phyloP scores from a whole-genome alignment of 306 rosid species.

The Trichosanthes truncata region DNA sequence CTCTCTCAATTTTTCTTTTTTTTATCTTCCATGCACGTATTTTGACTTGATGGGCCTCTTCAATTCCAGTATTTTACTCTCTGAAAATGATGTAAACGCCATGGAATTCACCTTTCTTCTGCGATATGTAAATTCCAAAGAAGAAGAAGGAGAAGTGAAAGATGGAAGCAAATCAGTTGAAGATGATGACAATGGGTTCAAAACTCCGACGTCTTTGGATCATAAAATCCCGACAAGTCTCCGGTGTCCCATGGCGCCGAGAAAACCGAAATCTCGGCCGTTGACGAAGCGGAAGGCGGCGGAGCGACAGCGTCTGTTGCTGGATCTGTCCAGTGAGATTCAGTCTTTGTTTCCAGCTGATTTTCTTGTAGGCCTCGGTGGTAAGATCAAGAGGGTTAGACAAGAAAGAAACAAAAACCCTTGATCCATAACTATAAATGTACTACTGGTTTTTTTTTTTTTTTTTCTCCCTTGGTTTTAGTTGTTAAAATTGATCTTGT shows the following conservation, averaged over 20 bases:
- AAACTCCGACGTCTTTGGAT: constrained; percentile 56
- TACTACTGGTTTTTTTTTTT: background rate
- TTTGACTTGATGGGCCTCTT: constrained; percentile 24
- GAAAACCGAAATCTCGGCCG: constrained; percentile 40
- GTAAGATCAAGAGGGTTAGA: constrained; percentile 37
- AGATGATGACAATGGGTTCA: constrained; percentile 35
- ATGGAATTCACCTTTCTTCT: constrained; percentile 24
- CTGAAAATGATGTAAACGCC: constrained; percentile 26
- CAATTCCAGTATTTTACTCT: constrained; percentile 24
- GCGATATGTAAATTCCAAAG: background rate
- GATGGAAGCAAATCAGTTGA: constrained; percentile 6
- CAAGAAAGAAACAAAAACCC: background rate
- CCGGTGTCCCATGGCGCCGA: constrained; percentile 64
- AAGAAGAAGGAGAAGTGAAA: background rate
- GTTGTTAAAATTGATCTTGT: background rate
- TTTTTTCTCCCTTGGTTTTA: background rate
- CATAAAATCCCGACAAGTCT: constrained; percentile 25
- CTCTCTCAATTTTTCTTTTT: background rate
- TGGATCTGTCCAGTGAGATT: constrained; percentile 33
- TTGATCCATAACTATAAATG: background rate
- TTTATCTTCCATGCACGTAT: constrained; percentile 2
- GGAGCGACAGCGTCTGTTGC: constrained; percentile 10
- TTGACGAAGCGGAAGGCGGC: constrained; percentile 28
- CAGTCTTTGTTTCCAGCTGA: constrained; percentile 35
- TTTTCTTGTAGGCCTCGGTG: constrained; percentile 27